Percentiles rank a stretch among this genome's conserved stretches.
phyloP scores from a whole-genome alignment of 2,329 filamentous ascomycete genomes.

The Simplicillium sp. region DNA sequence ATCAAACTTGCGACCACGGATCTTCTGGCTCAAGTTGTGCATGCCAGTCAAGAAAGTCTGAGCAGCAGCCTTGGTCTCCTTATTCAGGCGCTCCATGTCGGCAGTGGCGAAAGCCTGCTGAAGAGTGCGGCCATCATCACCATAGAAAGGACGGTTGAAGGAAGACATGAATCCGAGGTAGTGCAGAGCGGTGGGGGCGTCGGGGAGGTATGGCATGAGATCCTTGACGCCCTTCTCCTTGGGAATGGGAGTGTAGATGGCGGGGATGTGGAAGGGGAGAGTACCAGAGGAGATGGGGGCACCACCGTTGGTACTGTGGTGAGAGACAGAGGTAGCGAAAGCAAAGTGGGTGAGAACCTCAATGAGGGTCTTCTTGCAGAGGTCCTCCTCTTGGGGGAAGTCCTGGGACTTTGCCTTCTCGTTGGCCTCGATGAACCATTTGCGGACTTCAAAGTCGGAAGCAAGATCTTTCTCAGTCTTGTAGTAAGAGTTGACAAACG shows the following conservation, averaged over 20 bases:
- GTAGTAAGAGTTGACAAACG: slow-evolving; percentile 36
- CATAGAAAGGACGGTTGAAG: slow-evolving; percentile 30
- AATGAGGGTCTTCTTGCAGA: slow-evolving; percentile 19
- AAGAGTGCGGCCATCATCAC: slow-evolving; percentile 23
- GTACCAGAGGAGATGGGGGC: slow-evolving; percentile 24
- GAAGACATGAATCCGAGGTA: slow-evolving; percentile 26
- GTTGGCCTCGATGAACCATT: slow-evolving; percentile 32
- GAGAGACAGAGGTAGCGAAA: slow-evolving; percentile 18
- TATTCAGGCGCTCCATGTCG: slow-evolving; percentile 19
- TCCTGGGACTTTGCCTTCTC: slow-evolving; percentile 25
- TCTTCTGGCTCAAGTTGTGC: slow-evolving; percentile 23
- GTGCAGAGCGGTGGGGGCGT: slow-evolving; percentile 17
- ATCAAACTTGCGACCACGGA: slow-evolving; percentile 30
- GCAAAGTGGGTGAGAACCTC: slow-evolving; percentile 27
- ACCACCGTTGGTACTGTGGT: slow-evolving; percentile 33
- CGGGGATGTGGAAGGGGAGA: slow-evolving; percentile 31
- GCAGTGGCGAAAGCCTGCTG: slow-evolving; percentile 29
- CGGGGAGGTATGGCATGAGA: slow-evolving; percentile 24
- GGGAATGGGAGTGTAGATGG: slow-evolving; percentile 28
- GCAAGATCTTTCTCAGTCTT: slow-evolving; percentile 16
- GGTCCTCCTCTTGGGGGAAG: slow-evolving; percentile 23
- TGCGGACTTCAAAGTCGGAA: slow-evolving; percentile 29
- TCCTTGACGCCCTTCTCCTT: slow-evolving; percentile 26
- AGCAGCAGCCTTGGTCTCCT: slow-evolving; percentile 20
- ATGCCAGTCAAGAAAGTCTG: slow-evolving; percentile 24